Base-by-base conservation (phyloP, 352 stramenopile species). In the Stramenopiles sp. region DNA sequence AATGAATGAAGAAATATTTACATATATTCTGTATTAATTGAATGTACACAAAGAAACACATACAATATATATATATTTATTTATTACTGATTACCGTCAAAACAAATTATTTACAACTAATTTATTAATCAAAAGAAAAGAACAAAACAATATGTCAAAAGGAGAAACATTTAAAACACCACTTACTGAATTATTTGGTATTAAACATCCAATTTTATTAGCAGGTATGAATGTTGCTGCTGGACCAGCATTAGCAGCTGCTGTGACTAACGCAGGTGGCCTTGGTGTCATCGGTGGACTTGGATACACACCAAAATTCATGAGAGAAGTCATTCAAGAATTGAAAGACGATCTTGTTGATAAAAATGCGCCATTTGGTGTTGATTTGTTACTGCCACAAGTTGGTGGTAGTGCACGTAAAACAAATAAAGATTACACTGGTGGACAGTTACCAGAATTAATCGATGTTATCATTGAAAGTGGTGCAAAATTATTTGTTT, bases 221-320 rank as follows among this genome's bases (percentile, higher is more conserved):
- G 83, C 83, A 65, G 83, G 83, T 13, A 86, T 86, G 83, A 82
- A 85, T 53, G 81, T 82, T 74, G 83, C 85, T 0, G 83, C 83
- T 30, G 84, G 82, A 30, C 74, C 81, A 0, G 83, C 84, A 74
- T 73, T 86, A 23, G 83, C 83, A 7, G 83, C 83, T 1, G 83
- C 83, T 33, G 83, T 86, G 32, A 81, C 78, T n/a, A 85, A 86
- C 65, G 83, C 83, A 30, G 83, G 83, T 32, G 83, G 83, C 1
- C 73, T 86, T 6, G 83, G 83, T 30, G 80, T 87, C 0, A 82
- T 86, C 65, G 83, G 83, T 27, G 81, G 80, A 73, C 83, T 85
- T 53, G 38, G 38, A 13, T 53, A 53, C 38, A 53, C 38, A 4
- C 38, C 38, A 53, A 53, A 53, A 53, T 53, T 53, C 38, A 53